Base-by-base conservation (phyloP, 495 filamentous ascomycete species). In the Podospora conica region DNA sequence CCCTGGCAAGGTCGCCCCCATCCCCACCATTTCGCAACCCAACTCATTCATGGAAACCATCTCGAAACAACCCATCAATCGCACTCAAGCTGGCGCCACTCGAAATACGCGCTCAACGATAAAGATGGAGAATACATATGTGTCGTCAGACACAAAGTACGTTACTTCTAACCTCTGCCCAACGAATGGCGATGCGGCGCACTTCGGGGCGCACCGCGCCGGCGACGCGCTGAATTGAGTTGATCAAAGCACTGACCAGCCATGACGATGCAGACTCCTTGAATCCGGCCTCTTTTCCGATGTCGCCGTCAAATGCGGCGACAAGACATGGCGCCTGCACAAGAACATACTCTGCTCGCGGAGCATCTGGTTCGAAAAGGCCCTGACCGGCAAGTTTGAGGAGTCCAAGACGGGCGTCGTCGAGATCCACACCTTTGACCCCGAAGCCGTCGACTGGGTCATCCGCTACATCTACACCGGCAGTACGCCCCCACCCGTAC, bases 301-400 rank as follows among this genome's bases (percentile, higher is more conserved):
- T 28, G 72, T 72, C 15, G 59, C 23, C 2, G 59, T 76, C 11
- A 70, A 57, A 5, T 76, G 74, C 58, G 65, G 64, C 24, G 65
- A 66, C 56, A 53, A 53, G 40, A 71, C 64, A 18, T 76, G 70
- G 72, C 63, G 69, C 4, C 66, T 74, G 1, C 74, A 76, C 64
- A 74, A 73, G 24, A 70, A 67, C 62, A 76, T 76, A 6, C 61
- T 76, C 21, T 76, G 72, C 66, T 63, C 72, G 27, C 70, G 74
- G 21, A 71, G 68, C 58, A 24, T 33, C 9, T 76, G 72, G 70
- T 76, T 76, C 54, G 54, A 73, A 22, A 71, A 67, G 64, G 74
- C 72, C 8, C 67, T 74, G 7, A 70, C 31, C 4, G 74, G 73
- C 0, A 53, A 22, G 1, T 75, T 71, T 12, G 58, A 62, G 58